phyloP scores from a whole-genome alignment of 129 eudicot genomes.

The Flaveria robusta region DNA sequence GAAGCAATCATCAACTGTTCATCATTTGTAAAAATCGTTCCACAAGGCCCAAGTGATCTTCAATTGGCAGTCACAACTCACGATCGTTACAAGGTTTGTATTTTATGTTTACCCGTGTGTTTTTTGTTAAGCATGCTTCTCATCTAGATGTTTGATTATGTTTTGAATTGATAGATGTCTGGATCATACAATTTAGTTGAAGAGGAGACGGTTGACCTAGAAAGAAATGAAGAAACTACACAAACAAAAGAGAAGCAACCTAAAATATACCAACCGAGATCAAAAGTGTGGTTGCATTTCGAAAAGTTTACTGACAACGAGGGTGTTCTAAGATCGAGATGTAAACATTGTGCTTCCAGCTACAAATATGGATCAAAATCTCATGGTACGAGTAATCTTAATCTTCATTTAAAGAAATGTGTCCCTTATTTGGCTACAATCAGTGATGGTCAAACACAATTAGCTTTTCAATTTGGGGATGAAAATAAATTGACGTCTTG shows the following conservation, averaged over 20 bases:
- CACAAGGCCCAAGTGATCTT: too few species aligned
- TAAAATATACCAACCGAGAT: neutral
- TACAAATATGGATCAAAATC: neutral
- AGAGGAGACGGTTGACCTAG: neutral
- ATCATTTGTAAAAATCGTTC: too few species aligned
- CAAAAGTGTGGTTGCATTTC: neutral
- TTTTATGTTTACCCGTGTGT: too few species aligned
- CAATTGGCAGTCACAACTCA: too few species aligned
- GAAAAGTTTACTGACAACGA: slow-evolving; percentile 1
- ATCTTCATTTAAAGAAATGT: neutral
- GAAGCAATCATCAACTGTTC: too few species aligned
- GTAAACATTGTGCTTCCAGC: neutral
- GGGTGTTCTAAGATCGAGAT: neutral
- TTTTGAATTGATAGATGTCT: neutral
- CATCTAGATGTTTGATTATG: too few species aligned
- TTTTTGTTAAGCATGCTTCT: too few species aligned
- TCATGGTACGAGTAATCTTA: neutral
- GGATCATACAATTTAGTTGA: neutral
- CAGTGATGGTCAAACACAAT: neutral
- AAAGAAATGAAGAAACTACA: neutral
- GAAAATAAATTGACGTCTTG: neutral
- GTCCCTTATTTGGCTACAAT: neutral
- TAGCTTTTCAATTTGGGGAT: too few species aligned
- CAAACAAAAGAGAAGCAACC: neutral
- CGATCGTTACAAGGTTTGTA: too few species aligned